Base-by-base conservation (phyloP, 257 asterid species). In the Gentiana macrophylla region DNA sequence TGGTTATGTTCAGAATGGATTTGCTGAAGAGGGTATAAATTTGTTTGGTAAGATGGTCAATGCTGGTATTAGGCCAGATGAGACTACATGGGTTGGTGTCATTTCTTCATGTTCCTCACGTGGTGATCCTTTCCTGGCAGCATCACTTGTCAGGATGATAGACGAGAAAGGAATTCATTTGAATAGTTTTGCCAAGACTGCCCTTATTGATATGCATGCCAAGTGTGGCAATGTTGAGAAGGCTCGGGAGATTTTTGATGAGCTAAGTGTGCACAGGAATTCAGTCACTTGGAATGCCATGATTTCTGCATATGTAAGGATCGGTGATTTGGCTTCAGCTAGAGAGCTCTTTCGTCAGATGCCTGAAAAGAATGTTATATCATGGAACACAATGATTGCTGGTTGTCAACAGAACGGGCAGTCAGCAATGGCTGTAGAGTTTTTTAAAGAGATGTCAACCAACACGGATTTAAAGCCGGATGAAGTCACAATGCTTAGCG, bases 381-480 rank as follows among this genome's bases (percentile, higher is more conserved):
- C 95, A 1, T 83, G 95, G 95, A 86, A 83, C 69, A 66, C 95
- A 1, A 77, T 86, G 68, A 81, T 86, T 58, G 76, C 86, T 32
- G 95, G 94, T 71, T 83, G 74, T 67, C 73, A 84, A 13, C 93
- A 83, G 71, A 83, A 83, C 44, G 95, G 95, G 38, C 67, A 77
- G 47, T 81, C 95, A 36, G 37, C 73, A 24, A 37, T 71, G 60
- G 94, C 95, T 54, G 62, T 86, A 51, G 82, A 79, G 7, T 76
- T 79, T 53, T 83, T 86, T 68, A 77, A 70, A 52, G 77, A 79
- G 67, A 81, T 86, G 90, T 56, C 74, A 52, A 61, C 66, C 36
- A 49, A 15, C 53, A 47, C 58, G 56, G 67, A 48, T 33, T 32
- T 70, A 53, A 56, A 62, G 57, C 94, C 95, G 1, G 90, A 86